Conservation (phyloP, 371 early-diverging fungal genomes). For the Mortierella sp. region DNA sequence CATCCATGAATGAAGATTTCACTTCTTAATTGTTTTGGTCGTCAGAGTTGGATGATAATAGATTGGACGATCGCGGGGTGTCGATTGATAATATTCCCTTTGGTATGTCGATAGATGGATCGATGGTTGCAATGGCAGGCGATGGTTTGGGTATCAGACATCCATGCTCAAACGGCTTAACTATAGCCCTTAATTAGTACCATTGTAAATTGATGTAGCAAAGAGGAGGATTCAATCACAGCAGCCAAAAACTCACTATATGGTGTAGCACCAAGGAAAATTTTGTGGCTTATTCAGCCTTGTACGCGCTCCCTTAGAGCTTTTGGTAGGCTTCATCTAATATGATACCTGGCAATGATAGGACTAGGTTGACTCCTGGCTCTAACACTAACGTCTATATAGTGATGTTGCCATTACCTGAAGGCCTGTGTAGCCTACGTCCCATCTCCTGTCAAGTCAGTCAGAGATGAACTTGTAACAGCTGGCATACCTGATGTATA, state of each 20-base stretch:
- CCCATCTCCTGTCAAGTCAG: no score
- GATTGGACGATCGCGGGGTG: not conserved
- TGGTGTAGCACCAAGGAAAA: not conserved
- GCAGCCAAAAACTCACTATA: constrained; percentile 2
- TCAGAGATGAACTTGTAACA: no score
- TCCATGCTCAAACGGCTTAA: not conserved
- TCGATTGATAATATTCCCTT: not conserved
- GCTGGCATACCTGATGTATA: no score
- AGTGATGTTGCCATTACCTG: no score
- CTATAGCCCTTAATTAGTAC: constrained; percentile 17
- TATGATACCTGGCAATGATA: no score
- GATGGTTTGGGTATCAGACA: not conserved
- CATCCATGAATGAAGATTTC: not conserved
- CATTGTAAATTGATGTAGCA: constrained; percentile 48
- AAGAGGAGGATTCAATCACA: constrained; percentile 40
- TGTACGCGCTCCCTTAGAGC: not conserved
- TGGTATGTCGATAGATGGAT: constrained; percentile 38
- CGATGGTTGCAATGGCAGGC: constrained; percentile 14
- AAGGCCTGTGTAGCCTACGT: no score
- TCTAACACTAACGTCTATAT: no score
- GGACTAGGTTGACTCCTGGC: no score
- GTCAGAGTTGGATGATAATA: not conserved
- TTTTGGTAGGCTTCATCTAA: no score
- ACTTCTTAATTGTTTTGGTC: not conserved
- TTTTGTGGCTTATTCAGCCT: constrained; percentile 1